Evolutionary conservation across 768 basidiomycete species (phyloP).

Genomic region (Mycena alexandri): DNA sequence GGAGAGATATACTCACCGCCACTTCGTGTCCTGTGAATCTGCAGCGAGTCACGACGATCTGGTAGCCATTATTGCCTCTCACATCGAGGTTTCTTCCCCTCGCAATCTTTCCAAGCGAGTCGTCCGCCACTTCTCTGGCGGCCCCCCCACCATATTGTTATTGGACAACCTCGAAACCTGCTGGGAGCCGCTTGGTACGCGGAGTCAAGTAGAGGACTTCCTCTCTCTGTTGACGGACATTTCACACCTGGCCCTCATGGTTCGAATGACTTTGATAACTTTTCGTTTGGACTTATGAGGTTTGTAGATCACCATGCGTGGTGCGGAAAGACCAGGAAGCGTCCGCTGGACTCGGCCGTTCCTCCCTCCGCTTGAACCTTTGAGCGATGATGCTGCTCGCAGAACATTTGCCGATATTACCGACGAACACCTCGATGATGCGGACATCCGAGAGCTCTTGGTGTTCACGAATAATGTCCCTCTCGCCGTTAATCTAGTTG

Average conservation of each 20-base stretch:
- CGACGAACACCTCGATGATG: not conserved
- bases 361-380: conserved; percentile 20
- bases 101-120: conserved; percentile 1
- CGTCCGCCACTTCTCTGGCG: conserved; percentile 8
- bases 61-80: conserved; percentile 1
- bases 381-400: conserved; percentile 4
- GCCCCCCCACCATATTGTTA: not conserved
- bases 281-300: not conserved
- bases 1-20: not conserved
- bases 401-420: conserved; percentile 21
- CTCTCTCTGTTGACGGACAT: conserved; percentile 13
- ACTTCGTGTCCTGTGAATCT: conserved; percentile 23
- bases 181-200: conserved; percentile 7
- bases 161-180: conserved; percentile 17
- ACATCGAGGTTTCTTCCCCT: not conserved
- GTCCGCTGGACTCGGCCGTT: conserved; percentile 24
- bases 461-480: conserved; percentile 18
- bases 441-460: conserved; percentile 7
- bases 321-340: conserved; percentile 15
- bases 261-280: not conserved
- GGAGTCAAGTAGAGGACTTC: conserved; percentile 16
- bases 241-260: conserved; percentile 11
- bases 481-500: conserved; percentile 16
- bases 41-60: conserved; percentile 3
- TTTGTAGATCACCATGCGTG: conserved; percentile 24